These are phyloP conservation scores for Rubia yunnanensis DNA, from an alignment of 257 asterid species.

Conservation along the genomic window DNA sequence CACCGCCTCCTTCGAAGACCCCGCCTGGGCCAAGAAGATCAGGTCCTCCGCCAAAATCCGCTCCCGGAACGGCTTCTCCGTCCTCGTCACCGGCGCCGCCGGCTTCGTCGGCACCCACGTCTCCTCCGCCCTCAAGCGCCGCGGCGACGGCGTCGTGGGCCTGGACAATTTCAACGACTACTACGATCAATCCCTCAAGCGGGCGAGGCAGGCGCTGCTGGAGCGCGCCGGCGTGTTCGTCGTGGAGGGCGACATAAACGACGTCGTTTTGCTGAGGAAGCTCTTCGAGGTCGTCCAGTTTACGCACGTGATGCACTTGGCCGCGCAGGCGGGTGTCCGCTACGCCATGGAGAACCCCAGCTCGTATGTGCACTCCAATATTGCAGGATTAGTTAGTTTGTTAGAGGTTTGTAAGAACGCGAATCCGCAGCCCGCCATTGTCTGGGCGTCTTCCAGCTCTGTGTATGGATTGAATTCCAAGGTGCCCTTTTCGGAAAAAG, in stretches of 20 bases:
- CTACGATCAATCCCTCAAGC: conserved; percentile 68
- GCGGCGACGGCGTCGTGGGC: conserved; percentile 91
- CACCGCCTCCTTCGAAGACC: conserved; percentile 52
- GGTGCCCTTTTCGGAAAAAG: conserved; percentile 86
- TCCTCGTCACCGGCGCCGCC: conserved; percentile 91
- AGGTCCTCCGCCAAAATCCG: conserved; percentile 73
- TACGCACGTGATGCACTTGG: conserved; percentile 94
- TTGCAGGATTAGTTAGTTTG: conserved; percentile 81
- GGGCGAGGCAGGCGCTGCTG: conserved; percentile 68
- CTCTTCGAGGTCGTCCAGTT: conserved; percentile 79
- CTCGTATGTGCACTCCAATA: conserved; percentile 89
- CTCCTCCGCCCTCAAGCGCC: conserved; percentile 85
- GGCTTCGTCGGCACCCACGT: conserved; percentile 96
- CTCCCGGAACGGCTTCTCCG: conserved; percentile 79
- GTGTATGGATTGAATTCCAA: conserved; percentile 87
- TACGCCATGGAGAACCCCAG: conserved; percentile 99
- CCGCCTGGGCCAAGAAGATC: conserved; percentile 60
- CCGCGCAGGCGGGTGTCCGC: conserved; percentile 95
- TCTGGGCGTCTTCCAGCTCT: conserved; percentile 98
- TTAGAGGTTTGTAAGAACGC: conserved; percentile 82
- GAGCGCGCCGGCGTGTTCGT: conserved; percentile 83
- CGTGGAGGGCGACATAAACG: conserved; percentile 92
- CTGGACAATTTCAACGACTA: conserved; percentile 77
- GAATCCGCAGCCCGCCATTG: conserved; percentile 91
- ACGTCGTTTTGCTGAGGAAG: conserved; percentile 45